Conservation (phyloP, 2,329 filamentous ascomycete genomes). For the Pseudophaeomoniella oleicola region DNA sequence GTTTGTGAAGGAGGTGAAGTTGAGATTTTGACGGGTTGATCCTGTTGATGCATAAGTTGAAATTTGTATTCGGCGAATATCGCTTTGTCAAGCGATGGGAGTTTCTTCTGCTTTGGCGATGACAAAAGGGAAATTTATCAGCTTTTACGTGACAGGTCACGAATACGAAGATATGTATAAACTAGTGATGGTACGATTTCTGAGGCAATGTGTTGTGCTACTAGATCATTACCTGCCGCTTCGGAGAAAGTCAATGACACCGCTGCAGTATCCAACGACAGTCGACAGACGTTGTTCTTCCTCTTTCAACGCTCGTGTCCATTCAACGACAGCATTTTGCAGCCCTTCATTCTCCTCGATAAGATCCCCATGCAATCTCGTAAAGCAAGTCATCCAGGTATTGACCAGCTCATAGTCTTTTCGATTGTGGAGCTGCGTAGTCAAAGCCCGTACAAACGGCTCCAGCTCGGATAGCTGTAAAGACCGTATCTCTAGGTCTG, state of each 20-base stretch:
- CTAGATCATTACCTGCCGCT: conserved; percentile 26
- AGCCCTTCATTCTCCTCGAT: conserved; percentile 24
- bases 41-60: too few relatives aligned
- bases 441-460: conserved; percentile 70
- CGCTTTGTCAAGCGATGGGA: too few relatives aligned
- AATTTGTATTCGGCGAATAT: too few relatives aligned
- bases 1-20: conserved; percentile 32
- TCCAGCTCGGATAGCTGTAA: conserved; percentile 61
- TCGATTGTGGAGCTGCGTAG: conserved; percentile 49
- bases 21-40: neutral
- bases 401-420: conserved; percentile 88
- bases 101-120: too few relatives aligned
- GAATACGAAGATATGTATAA: too few relatives aligned
- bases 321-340: conserved; percentile 44
- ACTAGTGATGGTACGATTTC: too few relatives aligned
- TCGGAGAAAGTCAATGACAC: conserved; percentile 70
- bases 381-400: conserved; percentile 93
- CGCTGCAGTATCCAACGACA: conserved; percentile 74
- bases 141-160: too few relatives aligned
- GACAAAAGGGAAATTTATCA: too few relatives aligned
- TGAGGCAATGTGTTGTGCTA: neutral
- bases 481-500: conserved; percentile 82
- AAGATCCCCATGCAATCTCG: conserved; percentile 59
- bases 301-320: conserved; percentile 56
- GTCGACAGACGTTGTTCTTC: conserved; percentile 59